Percentiles rank a stretch among this genome's conserved stretches.
Evolutionary conservation across 441 rosid species (phyloP).

Genomic region (Euphorbia schlechtendalii): DNA sequence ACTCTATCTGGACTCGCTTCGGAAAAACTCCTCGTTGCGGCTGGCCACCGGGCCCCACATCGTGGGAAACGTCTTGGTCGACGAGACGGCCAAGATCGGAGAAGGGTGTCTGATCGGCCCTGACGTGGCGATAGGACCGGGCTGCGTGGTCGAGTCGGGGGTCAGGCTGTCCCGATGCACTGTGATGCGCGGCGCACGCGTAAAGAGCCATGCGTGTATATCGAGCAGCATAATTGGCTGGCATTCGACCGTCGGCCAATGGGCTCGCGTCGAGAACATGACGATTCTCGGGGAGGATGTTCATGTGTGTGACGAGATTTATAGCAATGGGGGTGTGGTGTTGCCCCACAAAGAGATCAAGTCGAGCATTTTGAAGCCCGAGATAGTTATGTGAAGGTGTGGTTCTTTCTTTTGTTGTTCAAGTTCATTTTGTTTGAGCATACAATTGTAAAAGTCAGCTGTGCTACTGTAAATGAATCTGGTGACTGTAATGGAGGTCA

Average conservation of each 20-base stretch:
- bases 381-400: slow-evolving; percentile 97
- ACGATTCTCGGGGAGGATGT: slow-evolving; percentile 91
- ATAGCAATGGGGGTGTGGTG: slow-evolving; percentile 91
- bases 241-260: slow-evolving; percentile 93
- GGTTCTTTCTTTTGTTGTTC: no score
- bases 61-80: slow-evolving; percentile 77
- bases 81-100: slow-evolving; percentile 82
- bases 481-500: no score
- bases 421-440: no score
- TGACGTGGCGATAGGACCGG: slow-evolving; percentile 88
- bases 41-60: slow-evolving; percentile 53
- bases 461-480: no score
- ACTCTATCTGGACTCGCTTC: slow-evolving; percentile 77
- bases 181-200: slow-evolving; percentile 83
- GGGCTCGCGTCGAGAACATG: slow-evolving; percentile 95
- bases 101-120: slow-evolving; percentile 95
- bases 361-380: slow-evolving; percentile 89
- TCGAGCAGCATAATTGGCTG: slow-evolving; percentile 89
- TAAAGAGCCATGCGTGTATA: slow-evolving; percentile 89
- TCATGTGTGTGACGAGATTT: slow-evolving; percentile 82
- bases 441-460: no score
- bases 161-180: slow-evolving; percentile 93
- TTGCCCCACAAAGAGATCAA: slow-evolving; percentile 95
- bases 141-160: slow-evolving; percentile 82
- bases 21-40: slow-evolving; percentile 53